Evolutionary conservation across 169 alveolate genomes (phyloP), one percentile per base, ranked within the genome.

Genomic region (Plasmodium vinckei): DNA sequence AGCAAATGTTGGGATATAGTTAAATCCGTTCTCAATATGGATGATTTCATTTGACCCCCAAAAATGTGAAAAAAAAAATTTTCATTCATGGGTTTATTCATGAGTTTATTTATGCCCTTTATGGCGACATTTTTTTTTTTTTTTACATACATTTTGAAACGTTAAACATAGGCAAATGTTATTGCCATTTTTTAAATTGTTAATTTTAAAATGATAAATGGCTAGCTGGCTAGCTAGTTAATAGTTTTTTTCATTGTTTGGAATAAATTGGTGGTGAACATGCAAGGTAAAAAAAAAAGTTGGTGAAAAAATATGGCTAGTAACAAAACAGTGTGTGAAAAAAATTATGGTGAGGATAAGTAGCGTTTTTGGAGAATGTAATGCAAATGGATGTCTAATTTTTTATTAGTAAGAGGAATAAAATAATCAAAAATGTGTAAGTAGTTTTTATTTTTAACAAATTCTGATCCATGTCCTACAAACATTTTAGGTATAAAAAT

Each of bases 341-440:
- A 33, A 33, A 33, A 33, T 4, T 33, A 33, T 21, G 69, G 15
- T 12, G 56, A 49, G 15, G 77, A 47, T 44, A 92, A 72, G 59
- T 57, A 54, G 21, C 67, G 88, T 53, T 68, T 51, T 33, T 73
- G 68, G 23, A 92, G 72, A n/a, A 89, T 70, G 25, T 71, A 61
- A 75, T 72, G 87, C 57, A 61, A 46, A 70, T 70, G 79, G 9
- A 59, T 51, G 23, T 82, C 89, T 17, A 87, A 68, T 15, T 89
- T 87, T 33, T 73, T 9, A 57, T 88, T 53, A 12, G 92, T 92
- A 3, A 93, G 51, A 10, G 96, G 96, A 12, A 93, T 88, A 67
- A 93, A 79, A 69, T 93, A 93, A 57, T 93, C 96, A 46, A 93
- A 93, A 13, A 93, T 89, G 56, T 93, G 94, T 54, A 93, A 87